Evolutionary conservation across 2,329 filamentous ascomycete genomes (phyloP), one percentile per base, ranked within the genome.

Genomic region (Aspergillus sp.): DNA sequence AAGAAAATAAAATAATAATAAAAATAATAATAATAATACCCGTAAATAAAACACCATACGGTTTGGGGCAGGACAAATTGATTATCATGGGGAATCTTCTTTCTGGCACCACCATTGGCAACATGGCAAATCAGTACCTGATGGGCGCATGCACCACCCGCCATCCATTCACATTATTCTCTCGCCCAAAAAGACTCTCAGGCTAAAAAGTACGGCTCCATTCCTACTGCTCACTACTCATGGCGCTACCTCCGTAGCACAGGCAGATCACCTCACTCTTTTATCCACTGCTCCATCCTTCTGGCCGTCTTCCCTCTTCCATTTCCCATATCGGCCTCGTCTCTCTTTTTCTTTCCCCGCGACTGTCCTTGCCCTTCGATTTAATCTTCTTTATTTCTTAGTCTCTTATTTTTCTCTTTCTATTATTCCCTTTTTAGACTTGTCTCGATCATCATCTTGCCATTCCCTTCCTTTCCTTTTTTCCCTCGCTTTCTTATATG

Each of bases 191-290:
- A 46, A 51, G 45, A 49, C n/a, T 49, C 51, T 50, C 55, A 60
- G 56, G 49, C 60, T 62, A 63, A 65, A 64, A 66, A 65, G 63
- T 68, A 65, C 61, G 59, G 67, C 63, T 65, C 64, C 63, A 65
- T 64, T 66, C 64, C 65, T 65, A 69, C 67, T 56, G 61, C 55
- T 57, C 58, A 67, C 69, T 70, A 70, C 64, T 65, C 62, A 66
- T 62, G 62, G 66, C 66, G 64, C 68, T 69, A 63, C 66, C 63
- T 67, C 36, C 67, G 68, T 72, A 69, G 67, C 65, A 73, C 69
- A 64, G 54, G 72, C 67, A 73, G 71, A 74, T 74, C 71, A 71
- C 64, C 70, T 66, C 59, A 63, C 64, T 45, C 68, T 74, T 69
- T 75, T 72, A 73, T 70, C 71, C 71, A 73, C 68, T 63, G 62